phyloP scores from a whole-genome alignment of 176 grass and related monocot genomes.

The Urochloa ruziziensis region DNA sequence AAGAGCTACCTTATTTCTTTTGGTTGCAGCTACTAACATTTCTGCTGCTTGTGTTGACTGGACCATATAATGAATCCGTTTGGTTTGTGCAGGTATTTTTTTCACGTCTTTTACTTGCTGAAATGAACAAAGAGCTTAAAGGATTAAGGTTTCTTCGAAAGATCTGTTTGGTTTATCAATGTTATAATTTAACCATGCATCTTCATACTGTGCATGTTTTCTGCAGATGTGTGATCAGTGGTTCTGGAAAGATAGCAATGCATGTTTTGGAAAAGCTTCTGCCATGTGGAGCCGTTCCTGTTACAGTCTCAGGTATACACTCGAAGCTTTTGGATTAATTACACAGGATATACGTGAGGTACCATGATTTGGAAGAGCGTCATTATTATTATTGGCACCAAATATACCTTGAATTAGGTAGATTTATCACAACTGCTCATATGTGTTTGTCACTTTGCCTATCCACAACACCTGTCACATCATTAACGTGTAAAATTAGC shows the following conservation, averaged over 20 bases:
- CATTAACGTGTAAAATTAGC: slow-evolving; percentile 1
- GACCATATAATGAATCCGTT: background rate
- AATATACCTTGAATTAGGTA: background rate
- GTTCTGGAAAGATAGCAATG: slow-evolving; percentile 99
- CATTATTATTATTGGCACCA: background rate
- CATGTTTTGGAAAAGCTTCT: slow-evolving; percentile 98
- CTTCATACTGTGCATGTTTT: slow-evolving; percentile 33
- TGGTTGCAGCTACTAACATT: background rate
- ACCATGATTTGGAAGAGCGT: background rate
- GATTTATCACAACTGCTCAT: background rate
- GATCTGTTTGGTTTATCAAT: slow-evolving; percentile 26
- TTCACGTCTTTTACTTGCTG: slow-evolving; percentile 95
- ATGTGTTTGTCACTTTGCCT: background rate
- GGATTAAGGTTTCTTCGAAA: slow-evolving; percentile 72
- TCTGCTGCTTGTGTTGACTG: slow-evolving; percentile 7
- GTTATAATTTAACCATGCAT: slow-evolving; percentile 18
- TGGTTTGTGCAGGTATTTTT: slow-evolving; percentile 76
- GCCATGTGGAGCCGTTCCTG: slow-evolving; percentile 87
- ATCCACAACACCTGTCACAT: background rate
- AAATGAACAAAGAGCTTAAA: slow-evolving; percentile 99
- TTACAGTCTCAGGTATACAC: slow-evolving; percentile 85
- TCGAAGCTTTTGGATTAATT: slow-evolving; percentile 21
- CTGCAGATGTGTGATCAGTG: slow-evolving; percentile 89
- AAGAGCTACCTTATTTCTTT: slow-evolving; percentile 35
- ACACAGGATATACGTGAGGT: slow-evolving; percentile 14